A percentile compares a stretch with the other conserved stretches of the same genome.
Conservation (phyloP, 192 early-diverging fungal genomes). For the Coemansia aciculifera region DNA sequence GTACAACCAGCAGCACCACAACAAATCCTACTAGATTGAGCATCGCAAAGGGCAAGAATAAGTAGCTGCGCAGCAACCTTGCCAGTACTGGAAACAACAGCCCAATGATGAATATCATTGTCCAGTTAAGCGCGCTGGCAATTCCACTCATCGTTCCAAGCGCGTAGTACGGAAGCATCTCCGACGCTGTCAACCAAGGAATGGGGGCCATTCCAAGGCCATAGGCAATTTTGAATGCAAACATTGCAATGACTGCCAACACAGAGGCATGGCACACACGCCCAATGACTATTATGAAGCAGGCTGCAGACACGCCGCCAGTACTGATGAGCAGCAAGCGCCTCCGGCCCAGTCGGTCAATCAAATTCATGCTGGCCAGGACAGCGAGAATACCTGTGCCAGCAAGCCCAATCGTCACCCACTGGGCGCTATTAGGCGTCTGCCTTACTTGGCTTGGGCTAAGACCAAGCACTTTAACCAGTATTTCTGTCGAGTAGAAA, state of each 20-base stretch:
- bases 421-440: slow-evolving; percentile 46
- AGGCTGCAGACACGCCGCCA: slow-evolving; percentile 58
- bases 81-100: slow-evolving; percentile 57
- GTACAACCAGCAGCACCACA: slow-evolving; percentile 67
- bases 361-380: slow-evolving; percentile 45
- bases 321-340: slow-evolving; percentile 64
- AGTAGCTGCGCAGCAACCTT: slow-evolving; percentile 27
- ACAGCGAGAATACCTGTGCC: slow-evolving; percentile 39
- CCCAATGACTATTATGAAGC: slow-evolving; percentile 62
- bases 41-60: slow-evolving; percentile 65
- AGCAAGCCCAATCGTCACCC: slow-evolving; percentile 46
- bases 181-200: slow-evolving; percentile 77
- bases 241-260: slow-evolving; percentile 59
- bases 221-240: slow-evolving; percentile 69
- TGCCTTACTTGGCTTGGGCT: slow-evolving; percentile 39
- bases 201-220: slow-evolving; percentile 77
- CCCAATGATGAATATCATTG: slow-evolving; percentile 58
- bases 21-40: slow-evolving; percentile 60
- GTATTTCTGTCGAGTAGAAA: slow-evolving; percentile 81
- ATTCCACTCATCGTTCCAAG: slow-evolving; percentile 66
- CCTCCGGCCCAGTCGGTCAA: slow-evolving; percentile 72
- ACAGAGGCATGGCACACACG: slow-evolving; percentile 33
- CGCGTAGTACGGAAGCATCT: slow-evolving; percentile 73
- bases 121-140: slow-evolving; percentile 76
- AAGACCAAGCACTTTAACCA: slow-evolving; percentile 58